phyloP scores from a whole-genome alignment of 2,329 filamentous ascomycete species.

The Didymella exigua region DNA sequence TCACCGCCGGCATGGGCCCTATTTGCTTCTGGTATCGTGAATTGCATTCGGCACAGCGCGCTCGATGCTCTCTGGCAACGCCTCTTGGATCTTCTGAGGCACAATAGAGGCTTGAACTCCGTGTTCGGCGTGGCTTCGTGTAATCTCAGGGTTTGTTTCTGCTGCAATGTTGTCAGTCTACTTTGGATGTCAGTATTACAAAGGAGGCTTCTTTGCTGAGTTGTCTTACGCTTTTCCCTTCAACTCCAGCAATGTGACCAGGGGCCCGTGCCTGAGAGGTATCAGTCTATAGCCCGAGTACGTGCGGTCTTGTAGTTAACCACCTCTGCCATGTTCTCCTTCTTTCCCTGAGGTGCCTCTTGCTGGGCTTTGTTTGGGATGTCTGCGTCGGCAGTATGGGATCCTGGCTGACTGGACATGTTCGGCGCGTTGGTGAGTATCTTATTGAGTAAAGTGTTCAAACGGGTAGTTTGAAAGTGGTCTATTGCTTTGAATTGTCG shows the following conservation, averaged over 20 bases:
- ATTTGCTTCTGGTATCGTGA: constrained; percentile 46
- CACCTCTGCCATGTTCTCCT: constrained; percentile 38
- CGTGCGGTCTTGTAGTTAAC: rapidly evolving
- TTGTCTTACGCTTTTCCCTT: constrained; percentile 6
- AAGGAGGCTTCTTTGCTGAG: background rate
- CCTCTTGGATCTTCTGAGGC: constrained; percentile 52
- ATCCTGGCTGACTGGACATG: constrained; percentile 41
- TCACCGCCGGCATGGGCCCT: background rate
- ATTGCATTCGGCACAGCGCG: constrained; percentile 51
- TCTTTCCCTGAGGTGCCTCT: constrained; percentile 45
- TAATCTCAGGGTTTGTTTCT: constrained; percentile 35
- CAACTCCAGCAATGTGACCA: constrained; percentile 5
- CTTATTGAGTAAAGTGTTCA: background rate
- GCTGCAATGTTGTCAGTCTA: constrained; percentile 45
- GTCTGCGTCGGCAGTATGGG: constrained; percentile 50
- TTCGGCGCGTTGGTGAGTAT: background rate
- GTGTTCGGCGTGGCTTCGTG: constrained; percentile 48
- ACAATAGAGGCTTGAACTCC: constrained; percentile 48
- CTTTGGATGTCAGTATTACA: background rate
- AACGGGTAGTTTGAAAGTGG: background rate
- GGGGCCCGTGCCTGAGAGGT: background rate
- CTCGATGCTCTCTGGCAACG: constrained; percentile 52
- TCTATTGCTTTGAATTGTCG: background rate
- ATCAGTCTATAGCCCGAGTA: background rate
- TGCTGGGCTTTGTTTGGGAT: constrained; percentile 51